Evolutionary conservation across 2,329 filamentous ascomycete species (phyloP), one percentile per base, ranked within the genome.

Genomic region (Fusarium floridanum): DNA sequence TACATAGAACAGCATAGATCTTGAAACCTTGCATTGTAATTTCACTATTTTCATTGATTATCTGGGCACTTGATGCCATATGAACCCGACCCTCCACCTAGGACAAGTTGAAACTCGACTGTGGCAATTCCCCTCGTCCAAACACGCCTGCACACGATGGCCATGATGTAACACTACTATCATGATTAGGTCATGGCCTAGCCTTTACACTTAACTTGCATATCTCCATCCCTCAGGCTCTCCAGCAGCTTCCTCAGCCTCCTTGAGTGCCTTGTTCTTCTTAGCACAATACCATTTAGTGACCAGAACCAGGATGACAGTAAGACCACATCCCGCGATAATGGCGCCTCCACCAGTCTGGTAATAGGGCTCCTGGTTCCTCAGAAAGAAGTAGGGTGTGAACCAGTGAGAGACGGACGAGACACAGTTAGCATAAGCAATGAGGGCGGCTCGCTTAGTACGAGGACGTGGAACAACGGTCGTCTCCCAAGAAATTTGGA

Each of bases 351-450:
- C 80, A 5, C 78, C 80, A 0, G 78, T 81, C 41, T 79, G 75
- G 24, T 81, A 81, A 22, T 78, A 79, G 3, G 80, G 80, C 6
- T 80, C 79, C 17, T 81, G 79, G 36, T 77, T 75, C 4, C 73
- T 71, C 0, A 80, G 72, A 48, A 80, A 81, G 67, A 85, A 85
- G 67, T 85, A 84, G 0, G 83, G 83, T 0, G 80, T 83, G 61
- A 84, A 85, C 83, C 84, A 85, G 41, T 85, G 84, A 3, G 81
- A 83, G 1, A 80, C 76, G 6, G 82, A 81, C n/a, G 80, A 82
- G 1, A 84, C 80, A 37, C 81, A 83, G 59, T 85, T 85, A 6
- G 84, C 83, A 53, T 85, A 84, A 1, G 84, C 84, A 57, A 86
- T 83, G 1, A 85, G 80, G 0, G 84, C 84, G 0, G 84, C 84